Conservation (phyloP, 1,139 yeast genomes). For the Saccharomyces uvarum region DNA sequence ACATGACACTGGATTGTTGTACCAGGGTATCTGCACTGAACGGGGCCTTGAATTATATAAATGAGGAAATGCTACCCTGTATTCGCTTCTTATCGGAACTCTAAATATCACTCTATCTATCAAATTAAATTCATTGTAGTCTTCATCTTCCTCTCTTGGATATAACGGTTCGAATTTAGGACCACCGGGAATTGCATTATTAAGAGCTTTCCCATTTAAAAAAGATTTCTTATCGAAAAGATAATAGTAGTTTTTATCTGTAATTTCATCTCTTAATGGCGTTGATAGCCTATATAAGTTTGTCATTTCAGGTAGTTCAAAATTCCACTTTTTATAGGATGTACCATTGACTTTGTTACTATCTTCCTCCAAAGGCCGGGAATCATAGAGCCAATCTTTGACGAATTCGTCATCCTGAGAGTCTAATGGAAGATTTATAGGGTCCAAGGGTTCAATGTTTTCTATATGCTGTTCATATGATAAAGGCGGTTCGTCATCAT, state of each 20-base stretch:
- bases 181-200: slow-evolving; percentile 86
- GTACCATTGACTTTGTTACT: slow-evolving; percentile 51
- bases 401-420: slow-evolving; percentile 52
- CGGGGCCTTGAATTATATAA: slow-evolving; percentile 74
- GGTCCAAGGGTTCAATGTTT: slow-evolving; percentile 61
- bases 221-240: slow-evolving; percentile 72
- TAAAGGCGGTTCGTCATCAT: slow-evolving; percentile 93
- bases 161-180: slow-evolving; percentile 91
- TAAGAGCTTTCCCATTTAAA: slow-evolving; percentile 83
- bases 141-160: slow-evolving; percentile 65
- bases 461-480: slow-evolving; percentile 75
- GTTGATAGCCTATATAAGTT: slow-evolving; percentile 57
- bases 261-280: slow-evolving; percentile 53
- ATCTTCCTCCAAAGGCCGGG: slow-evolving; percentile 62
- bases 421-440: slow-evolving; percentile 59
- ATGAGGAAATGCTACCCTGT: slow-evolving; percentile 77
- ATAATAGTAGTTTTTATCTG: slow-evolving; percentile 53
- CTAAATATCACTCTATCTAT: slow-evolving; percentile 82
- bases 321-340: slow-evolving; percentile 66
- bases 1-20: slow-evolving; percentile 53
- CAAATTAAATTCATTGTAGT: slow-evolving; percentile 82
- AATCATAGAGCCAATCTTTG: slow-evolving; percentile 74
- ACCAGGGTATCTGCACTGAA: slow-evolving; percentile 52
- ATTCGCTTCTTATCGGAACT: slow-evolving; percentile 69
- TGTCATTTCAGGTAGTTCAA: slow-evolving; percentile 56